phyloP scores from a whole-genome alignment of 345 rosid genomes.

The Eucalyptus fibrosa region DNA sequence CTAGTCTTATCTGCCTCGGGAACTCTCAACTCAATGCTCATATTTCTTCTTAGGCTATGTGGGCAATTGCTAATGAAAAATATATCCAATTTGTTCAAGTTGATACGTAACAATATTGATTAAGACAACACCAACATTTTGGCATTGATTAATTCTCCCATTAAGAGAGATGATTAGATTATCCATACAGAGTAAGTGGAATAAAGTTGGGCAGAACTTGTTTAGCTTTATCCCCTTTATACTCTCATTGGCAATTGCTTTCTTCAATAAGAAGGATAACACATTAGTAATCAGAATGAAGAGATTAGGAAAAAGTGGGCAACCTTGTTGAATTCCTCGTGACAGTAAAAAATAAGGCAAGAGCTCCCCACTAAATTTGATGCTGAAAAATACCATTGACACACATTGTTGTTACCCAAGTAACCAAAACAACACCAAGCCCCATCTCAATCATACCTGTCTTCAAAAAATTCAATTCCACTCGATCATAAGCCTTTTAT shows the following conservation, averaged over 20 bases:
- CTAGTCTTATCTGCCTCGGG: fast-evolving
- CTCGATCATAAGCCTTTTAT: neutral
- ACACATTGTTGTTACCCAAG: neutral
- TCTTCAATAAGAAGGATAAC: neutral
- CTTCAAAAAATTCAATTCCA: neutral
- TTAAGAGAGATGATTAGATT: neutral
- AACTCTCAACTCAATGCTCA: neutral
- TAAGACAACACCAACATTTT: neutral
- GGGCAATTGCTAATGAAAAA: neutral
- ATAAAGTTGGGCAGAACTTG: too few species aligned
- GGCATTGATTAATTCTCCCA: neutral
- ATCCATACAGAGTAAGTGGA: neutral
- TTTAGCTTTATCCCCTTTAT: neutral
- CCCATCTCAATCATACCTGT: neutral
- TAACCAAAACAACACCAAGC: neutral
- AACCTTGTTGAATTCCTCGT: neutral
- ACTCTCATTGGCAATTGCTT: neutral
- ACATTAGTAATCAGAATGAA: neutral
- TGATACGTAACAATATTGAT: neutral
- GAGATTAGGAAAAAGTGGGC: neutral
- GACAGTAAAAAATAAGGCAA: neutral
- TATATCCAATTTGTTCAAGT: neutral
- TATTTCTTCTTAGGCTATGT: neutral
- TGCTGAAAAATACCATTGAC: too few species aligned
- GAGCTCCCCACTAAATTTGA: neutral